These are phyloP conservation scores for Antitrichia curtipendula DNA, from an alignment of 225 moss, liverwort and hornwort species.

Conservation along the genomic window DNA sequence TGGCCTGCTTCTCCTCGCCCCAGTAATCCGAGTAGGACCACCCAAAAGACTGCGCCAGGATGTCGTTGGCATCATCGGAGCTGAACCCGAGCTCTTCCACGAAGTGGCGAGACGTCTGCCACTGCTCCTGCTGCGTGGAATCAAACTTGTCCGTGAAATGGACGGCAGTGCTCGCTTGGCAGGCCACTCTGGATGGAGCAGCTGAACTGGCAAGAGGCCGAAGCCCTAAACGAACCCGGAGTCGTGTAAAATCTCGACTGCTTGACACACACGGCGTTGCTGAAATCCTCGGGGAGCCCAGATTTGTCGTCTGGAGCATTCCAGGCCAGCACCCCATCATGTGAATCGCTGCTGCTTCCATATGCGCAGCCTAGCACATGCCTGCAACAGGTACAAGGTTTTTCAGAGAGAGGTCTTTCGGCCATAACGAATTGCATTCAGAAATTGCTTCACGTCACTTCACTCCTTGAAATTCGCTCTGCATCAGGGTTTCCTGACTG, in stretches of 20 bases:
- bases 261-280: not conserved
- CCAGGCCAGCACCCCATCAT: not conserved
- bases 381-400: not conserved
- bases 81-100: conserved; percentile 54
- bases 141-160: conserved; percentile 57
- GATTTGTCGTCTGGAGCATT: not conserved
- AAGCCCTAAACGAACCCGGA: not conserved
- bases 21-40: conserved; percentile 78
- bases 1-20: conserved; percentile 62
- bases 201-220: not conserved
- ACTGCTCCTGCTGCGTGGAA: conserved; percentile 41
- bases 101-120: conserved; percentile 37
- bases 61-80: conserved; percentile 41
- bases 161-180: conserved; percentile 29
- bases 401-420: not conserved
- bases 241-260: not conserved
- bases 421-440: not conserved
- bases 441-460: not conserved
- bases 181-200: not conserved
- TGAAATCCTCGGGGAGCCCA: not conserved
- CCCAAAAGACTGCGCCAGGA: conserved; percentile 75
- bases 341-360: not conserved
- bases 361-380: not conserved
- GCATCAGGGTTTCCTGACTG: not conserved
- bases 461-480: not conserved